Conservation (phyloP, 495 filamentous ascomycete species). For the Aspergillus ostianus region DNA sequence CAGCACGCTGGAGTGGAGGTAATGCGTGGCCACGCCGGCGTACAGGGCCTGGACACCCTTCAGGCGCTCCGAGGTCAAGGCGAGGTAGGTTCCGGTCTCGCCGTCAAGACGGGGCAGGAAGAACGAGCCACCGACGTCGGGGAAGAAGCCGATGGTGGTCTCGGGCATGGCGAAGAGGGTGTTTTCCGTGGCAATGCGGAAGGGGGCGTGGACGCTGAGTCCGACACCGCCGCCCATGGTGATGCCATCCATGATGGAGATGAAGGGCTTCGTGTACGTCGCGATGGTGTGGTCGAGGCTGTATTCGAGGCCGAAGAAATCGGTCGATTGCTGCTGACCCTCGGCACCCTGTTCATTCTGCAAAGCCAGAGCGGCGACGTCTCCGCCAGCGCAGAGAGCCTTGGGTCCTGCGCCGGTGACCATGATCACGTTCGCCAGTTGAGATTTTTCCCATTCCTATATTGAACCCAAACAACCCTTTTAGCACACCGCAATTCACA, state of each 20-base stretch:
- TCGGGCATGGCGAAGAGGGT: constrained; percentile 98
- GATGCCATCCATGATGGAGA: constrained; percentile 95
- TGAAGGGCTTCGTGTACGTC: constrained; percentile 89
- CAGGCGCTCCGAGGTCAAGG: constrained; percentile 78
- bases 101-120: constrained; percentile 90
- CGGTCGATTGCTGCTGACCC: constrained; percentile 66
- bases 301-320: constrained; percentile 93
- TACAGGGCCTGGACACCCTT: constrained; percentile 79
- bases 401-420: constrained; percentile 81
- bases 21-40: constrained; percentile 88
- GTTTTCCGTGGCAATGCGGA: constrained; percentile 92
- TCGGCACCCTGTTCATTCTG: constrained; percentile 65
- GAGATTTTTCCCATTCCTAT: constrained; percentile 91
- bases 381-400: constrained; percentile 92
- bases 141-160: constrained; percentile 96
- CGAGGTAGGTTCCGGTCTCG: constrained; percentile 81
- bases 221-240: constrained; percentile 99
- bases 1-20: constrained; percentile 83
- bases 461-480: constrained; percentile 21
- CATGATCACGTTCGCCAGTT: constrained; percentile 88
- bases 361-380: constrained; percentile 73
- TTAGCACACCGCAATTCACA: background rate
- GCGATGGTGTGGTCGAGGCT: constrained; percentile 90
- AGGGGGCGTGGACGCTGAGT: constrained; percentile 88
- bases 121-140: constrained; percentile 93